phyloP scores from a whole-genome alignment of 306 rosid genomes.

The Casuarina glauca region DNA sequence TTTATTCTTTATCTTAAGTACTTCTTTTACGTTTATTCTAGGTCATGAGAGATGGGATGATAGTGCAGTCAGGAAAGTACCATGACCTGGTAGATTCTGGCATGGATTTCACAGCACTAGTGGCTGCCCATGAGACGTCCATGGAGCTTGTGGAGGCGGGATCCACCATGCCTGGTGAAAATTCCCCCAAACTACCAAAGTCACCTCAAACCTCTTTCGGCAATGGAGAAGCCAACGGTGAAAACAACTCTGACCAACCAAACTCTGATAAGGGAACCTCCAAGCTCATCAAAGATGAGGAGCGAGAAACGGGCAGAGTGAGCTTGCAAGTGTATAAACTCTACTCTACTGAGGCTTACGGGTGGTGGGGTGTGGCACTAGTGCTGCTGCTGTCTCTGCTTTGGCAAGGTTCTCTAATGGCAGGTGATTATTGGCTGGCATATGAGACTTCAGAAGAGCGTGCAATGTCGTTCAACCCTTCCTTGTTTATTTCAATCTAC shows the following conservation, averaged over 20 bases:
- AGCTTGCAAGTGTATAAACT: conserved; percentile 66
- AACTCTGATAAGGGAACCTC: conserved; percentile 54
- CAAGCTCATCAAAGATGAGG: conserved; percentile 93
- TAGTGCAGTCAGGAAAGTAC: conserved; percentile 85
- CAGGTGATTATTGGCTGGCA: conserved; percentile 89
- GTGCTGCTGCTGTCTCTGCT: conserved; percentile 50
- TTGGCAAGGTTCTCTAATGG: conserved; percentile 80
- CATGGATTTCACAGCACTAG: conserved; percentile 76
- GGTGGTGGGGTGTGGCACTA: conserved; percentile 75
- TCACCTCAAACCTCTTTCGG: conserved; percentile 37
- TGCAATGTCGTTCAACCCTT: conserved; percentile 53
- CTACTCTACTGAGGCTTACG: conserved; percentile 90
- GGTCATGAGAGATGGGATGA: conserved; percentile 90
- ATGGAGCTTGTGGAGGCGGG: conserved; percentile 92
- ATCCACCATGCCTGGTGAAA: conserved; percentile 35
- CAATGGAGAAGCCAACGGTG: conserved; percentile 50
- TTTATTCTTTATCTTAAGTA: conserved; percentile 6
- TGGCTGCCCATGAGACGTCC: conserved; percentile 86
- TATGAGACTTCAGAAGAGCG: conserved; percentile 76
- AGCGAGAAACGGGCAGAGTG: conserved; percentile 86
- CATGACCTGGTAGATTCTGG: conserved; percentile 56
- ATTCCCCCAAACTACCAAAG: conserved; percentile 33
- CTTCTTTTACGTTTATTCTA: conserved; percentile 25
- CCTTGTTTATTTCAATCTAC: conserved; percentile 61
- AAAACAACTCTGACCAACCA: conserved; percentile 53